Base-by-base conservation (phyloP, 2,329 filamentous ascomycete species). In the Ophioceras dolichostomum region DNA sequence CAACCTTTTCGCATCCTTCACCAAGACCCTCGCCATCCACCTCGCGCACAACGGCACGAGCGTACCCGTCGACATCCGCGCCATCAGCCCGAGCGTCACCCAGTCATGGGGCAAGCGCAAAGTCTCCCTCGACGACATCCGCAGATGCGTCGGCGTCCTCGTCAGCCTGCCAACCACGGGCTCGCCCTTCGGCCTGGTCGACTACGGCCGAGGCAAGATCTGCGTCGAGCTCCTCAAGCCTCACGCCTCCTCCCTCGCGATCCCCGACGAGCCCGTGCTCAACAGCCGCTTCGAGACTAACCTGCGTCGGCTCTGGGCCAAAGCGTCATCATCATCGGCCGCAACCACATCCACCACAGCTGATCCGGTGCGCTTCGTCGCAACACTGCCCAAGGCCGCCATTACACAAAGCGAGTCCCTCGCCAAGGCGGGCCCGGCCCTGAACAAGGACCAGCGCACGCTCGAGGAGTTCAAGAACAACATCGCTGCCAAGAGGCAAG, bases 81-180 rank as follows among this genome's bases (percentile, higher is more conserved):
- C 66, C 21, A 39, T 87, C 26, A 66, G 71, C 24, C 74, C 74
- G 9, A 68, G 76, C 39, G 64, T 84, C 29, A 73, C 79, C 10
- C 70, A 75, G 44, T 63, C 78, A 27, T 88, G 82, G 82, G 79
- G 80, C 41, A 85, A 82, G 59, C 69, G 80, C 22, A 67, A 67
- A 39, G 79, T 86, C 13, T 70, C 66, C 0, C 58, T 71, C 1
- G 71, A 76, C 29, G 82, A 88, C 48, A 62, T 87, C 34, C 74
- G 75, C 43, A 67, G 73, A 42, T 72, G 79, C 43, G 56, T 88
- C 17, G 80, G 78, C 34, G 59, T 86, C n/a, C 66, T 79, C 48
- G 60, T 37, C 21, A 16, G 34, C 22, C 18, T n/a, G n/a, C 37
- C 32, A 8, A 41, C 48, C 26, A 37, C 41, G 6, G 32, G 44